phyloP scores from a whole-genome alignment of 768 basidiomycete species.

The Serendipita sp. region DNA sequence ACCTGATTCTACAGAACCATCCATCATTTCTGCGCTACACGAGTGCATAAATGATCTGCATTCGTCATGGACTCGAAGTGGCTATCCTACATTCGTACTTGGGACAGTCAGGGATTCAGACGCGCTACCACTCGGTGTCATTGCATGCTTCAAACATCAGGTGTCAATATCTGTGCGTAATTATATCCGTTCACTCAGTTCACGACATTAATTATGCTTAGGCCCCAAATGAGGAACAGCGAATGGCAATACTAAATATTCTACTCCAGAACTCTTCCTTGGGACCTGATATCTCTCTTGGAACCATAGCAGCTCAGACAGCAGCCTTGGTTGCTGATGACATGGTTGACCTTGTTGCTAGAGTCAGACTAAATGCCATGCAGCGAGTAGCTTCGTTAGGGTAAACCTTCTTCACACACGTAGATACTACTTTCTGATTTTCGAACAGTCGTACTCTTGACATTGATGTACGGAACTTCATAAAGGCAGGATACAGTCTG shows the following conservation, averaged over 20 bases:
- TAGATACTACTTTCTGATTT: conserved; percentile 24
- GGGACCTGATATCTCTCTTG: conserved; percentile 66
- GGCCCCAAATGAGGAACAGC: conserved; percentile 68
- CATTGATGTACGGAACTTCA: not conserved
- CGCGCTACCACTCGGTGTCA: conserved; percentile 43
- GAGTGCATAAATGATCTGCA: conserved; percentile 47
- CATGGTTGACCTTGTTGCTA: conserved; percentile 48
- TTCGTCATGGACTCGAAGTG: conserved; percentile 39
- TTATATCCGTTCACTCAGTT: not conserved
- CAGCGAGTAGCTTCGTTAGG: conserved; percentile 13
- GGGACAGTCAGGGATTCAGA: conserved; percentile 56
- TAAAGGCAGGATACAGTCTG: conserved; percentile 23
- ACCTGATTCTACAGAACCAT: conserved; percentile 28
- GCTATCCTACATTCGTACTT: conserved; percentile 58
- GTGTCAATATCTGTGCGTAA: conserved; percentile 21
- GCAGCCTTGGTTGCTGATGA: conserved; percentile 81
- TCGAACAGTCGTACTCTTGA: conserved; percentile 13
- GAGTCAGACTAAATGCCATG: conserved; percentile 31
- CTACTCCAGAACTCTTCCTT: conserved; percentile 28
- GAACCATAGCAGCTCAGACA: conserved; percentile 61
- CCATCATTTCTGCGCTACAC: conserved; percentile 38
- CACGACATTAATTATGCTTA: conserved; percentile 17
- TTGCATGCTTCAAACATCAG: conserved; percentile 75
- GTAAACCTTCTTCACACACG: conserved; percentile 15
- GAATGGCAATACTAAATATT: conserved; percentile 41